Base-by-base conservation (phyloP, 352 stramenopile species). In the Phytophthora uliginosa region DNA sequence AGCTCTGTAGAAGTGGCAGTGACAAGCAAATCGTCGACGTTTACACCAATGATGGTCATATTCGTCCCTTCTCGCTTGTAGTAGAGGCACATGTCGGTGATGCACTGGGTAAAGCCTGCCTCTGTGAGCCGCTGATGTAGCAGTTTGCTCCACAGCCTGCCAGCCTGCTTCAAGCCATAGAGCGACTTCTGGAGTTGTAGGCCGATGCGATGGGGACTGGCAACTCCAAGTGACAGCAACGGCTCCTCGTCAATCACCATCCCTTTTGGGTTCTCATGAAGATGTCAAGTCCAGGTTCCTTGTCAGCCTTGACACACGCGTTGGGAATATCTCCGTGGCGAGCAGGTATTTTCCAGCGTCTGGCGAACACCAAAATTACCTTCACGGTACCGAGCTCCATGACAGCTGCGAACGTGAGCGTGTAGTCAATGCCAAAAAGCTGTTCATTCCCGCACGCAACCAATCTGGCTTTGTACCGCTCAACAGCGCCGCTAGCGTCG, bases 1-100 rank as follows among this genome's bases (percentile, higher is more conserved):
- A 57, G 36, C 2, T 13, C 28, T 0, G 38, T 0, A 15, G 18
- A 56, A 6, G 73, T 72, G 12, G 55, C 68, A 0, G 62, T 83
- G 12, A 72, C 59, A 4, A 84, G 40, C 1, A 84, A 20, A 34
- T 86, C 76, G 34, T 82, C 34, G 8, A 40, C 34, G 34, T 40
- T 6, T 40, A 40, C 34, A 13, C 67, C 78, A 3, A 76, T 59
- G 31, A 60, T 40, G 0, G 47, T 48, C 59, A 50, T 66, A 3
- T 26, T 12, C 13, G 26, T 26, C 0, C 42, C 26, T 7, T 55
- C 5, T 17, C 8, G 34, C 28, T 62, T 69, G 52, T 57, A 69
- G 18, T 62, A 69, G 10, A 57, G 31, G 26, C 62, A 69, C 52
- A 69, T 62, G 26, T 69, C 51, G 2, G 52, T 57, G 4, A 48